phyloP scores from a whole-genome alignment of 306 rosid species.

The Begonia peltatifolia region DNA sequence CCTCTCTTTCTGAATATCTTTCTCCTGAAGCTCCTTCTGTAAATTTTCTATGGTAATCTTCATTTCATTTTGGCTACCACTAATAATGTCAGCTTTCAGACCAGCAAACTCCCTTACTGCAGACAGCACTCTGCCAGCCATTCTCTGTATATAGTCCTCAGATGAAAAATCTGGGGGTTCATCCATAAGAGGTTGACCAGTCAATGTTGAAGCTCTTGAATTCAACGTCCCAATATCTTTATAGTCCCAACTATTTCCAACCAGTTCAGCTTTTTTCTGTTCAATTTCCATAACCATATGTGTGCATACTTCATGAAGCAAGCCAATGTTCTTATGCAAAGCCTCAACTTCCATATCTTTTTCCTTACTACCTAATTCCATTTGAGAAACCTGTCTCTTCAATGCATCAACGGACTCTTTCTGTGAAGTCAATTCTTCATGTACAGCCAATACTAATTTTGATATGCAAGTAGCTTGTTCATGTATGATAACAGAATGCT shows the following conservation, averaged over 20 bases:
- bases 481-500: slow-evolving; percentile 36
- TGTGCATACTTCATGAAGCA: slow-evolving; percentile 57
- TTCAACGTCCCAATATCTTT: slow-evolving; percentile 2
- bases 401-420: slow-evolving; percentile 43
- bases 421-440: slow-evolving; percentile 44
- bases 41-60: slow-evolving; percentile 47
- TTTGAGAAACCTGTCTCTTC: slow-evolving; percentile 32
- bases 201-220: slow-evolving; percentile 6
- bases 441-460: slow-evolving; percentile 26
- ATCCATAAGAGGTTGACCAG: slow-evolving; percentile 14
- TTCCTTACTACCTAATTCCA: slow-evolving; percentile 19
- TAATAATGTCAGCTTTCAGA: slow-evolving; percentile 47
- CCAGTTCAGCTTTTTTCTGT: slow-evolving; percentile 46
- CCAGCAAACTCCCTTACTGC: slow-evolving; percentile 50
- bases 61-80: slow-evolving; percentile 55
- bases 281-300: slow-evolving; percentile 38
- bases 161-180: slow-evolving; percentile 14
- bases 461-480: slow-evolving; percentile 38
- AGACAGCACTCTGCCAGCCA: slow-evolving; percentile 45
- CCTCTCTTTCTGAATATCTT: slow-evolving; percentile 73
- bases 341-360: slow-evolving; percentile 41
- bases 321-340: slow-evolving; percentile 34
- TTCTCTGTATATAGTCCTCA: slow-evolving; percentile 45
- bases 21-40: slow-evolving; percentile 89
- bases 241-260: slow-evolving; percentile 30